Percentiles rank a stretch among this genome's conserved stretches.
phyloP scores from a whole-genome alignment of 805 yeast genomes.

The Kodamaea lidongshanica region DNA sequence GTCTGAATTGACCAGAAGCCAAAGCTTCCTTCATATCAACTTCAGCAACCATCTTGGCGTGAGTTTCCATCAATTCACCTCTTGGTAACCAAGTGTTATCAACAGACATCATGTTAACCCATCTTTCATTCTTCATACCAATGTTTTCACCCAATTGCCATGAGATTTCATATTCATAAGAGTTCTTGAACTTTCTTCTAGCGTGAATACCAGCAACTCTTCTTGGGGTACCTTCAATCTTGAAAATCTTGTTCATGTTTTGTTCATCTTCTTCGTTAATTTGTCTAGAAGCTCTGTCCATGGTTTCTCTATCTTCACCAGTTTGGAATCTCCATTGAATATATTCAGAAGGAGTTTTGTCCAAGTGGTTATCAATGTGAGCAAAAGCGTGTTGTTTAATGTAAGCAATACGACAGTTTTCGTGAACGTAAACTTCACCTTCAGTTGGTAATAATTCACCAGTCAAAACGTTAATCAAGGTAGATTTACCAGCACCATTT shows the following conservation, averaged over 20 bases:
- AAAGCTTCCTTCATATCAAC: slow-evolving; percentile 99
- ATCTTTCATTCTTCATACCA: slow-evolving; percentile 98
- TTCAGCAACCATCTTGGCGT: slow-evolving; percentile 99
- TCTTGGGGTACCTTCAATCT: slow-evolving; percentile 98
- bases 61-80: slow-evolving; percentile 94
- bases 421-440: slow-evolving; percentile 99
- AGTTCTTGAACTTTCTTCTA: slow-evolving; percentile 99
- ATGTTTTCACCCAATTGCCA: slow-evolving; percentile 97
- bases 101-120: slow-evolving; percentile 99
- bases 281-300: slow-evolving; percentile 99
- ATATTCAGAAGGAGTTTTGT: slow-evolving; percentile 99
- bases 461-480: slow-evolving; percentile 96
- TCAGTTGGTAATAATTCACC: slow-evolving; percentile 98
- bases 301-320: slow-evolving; percentile 99
- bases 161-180: slow-evolving; percentile 99
- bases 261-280: slow-evolving; percentile 95
- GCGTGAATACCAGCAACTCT: slow-evolving; percentile 90
- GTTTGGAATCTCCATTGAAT: slow-evolving; percentile 99
- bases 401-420: slow-evolving; percentile 99
- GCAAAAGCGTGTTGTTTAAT: slow-evolving; percentile 99
- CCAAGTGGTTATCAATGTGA: slow-evolving; percentile 97
- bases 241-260: slow-evolving; percentile 99
- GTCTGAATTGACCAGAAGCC: slow-evolving; percentile 99
- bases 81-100: slow-evolving; percentile 99
- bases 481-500: slow-evolving; percentile 99